Percentiles rank a stretch among this genome's conserved stretches.
Conservation (phyloP, 129 eudicot genomes). For the Smallanthus sonchifolius region DNA sequence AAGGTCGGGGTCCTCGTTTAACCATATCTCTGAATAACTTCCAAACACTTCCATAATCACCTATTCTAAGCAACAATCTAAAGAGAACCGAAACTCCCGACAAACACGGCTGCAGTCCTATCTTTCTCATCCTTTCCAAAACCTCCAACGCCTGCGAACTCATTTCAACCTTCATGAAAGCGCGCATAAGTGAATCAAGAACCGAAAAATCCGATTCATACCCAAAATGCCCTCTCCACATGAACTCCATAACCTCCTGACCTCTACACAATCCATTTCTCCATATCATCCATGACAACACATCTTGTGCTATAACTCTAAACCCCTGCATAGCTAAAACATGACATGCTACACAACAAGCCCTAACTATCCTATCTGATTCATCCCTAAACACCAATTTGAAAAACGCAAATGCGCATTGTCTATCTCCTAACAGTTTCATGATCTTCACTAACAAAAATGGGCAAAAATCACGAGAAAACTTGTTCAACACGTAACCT, state of each 20-base stretch:
- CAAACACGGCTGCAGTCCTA: conserved; percentile 53
- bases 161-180: conserved; percentile 55
- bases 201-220: conserved; percentile 65
- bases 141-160: conserved; percentile 46
- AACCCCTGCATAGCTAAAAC: conserved; percentile 40
- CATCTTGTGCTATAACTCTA: conserved; percentile 65
- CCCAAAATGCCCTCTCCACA: conserved; percentile 56
- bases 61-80: conserved; percentile 60
- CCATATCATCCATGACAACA: conserved; percentile 54
- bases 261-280: conserved; percentile 53
- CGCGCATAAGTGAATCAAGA: conserved; percentile 81
- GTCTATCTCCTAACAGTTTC: conserved; percentile 38
- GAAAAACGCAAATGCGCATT: conserved; percentile 59
- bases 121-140: conserved; percentile 51
- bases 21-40: conserved; percentile 81
- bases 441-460: conserved; percentile 51
- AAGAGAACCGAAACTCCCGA: conserved; percentile 53
- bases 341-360: conserved; percentile 58
- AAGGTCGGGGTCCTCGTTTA: conserved; percentile 57
- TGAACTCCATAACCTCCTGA: conserved; percentile 41
- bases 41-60: conserved; percentile 85
- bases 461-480: conserved; percentile 58
- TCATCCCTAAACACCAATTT: conserved; percentile 44
- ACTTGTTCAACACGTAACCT: conserved; percentile 19
- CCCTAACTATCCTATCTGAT: conserved; percentile 34